These are phyloP conservation scores for Aegilops longissima DNA, from an alignment of 176 grass and related monocot species.

Conservation along the genomic window DNA sequence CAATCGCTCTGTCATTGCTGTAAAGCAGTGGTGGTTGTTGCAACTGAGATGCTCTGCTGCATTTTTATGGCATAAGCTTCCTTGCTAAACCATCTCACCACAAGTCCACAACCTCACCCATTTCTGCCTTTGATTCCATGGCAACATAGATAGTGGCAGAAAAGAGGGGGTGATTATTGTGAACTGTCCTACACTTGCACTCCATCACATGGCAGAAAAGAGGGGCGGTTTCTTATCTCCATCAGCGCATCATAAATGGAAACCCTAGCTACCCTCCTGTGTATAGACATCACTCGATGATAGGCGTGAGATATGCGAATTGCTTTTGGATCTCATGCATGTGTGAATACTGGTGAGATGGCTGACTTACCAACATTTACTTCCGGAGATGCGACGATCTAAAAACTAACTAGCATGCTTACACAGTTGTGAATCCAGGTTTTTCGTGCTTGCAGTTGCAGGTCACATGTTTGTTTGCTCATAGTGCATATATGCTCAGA, in stretches of 20 bases:
- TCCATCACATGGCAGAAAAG: conserved; percentile 5
- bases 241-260: conserved; percentile 40
- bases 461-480: conserved; percentile 1
- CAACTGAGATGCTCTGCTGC: neutral
- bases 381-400: conserved; percentile 22
- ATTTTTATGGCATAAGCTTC: neutral
- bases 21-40: neutral
- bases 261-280: conserved; percentile 12
- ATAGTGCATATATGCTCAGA: conserved; percentile 4
- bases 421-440: conserved; percentile 40
- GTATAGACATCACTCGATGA: neutral
- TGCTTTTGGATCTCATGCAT: neutral
- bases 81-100: neutral
- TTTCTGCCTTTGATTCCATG: neutral
- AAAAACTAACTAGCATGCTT: conserved; percentile 55
- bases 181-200: neutral
- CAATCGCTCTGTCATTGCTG: conserved; percentile 18
- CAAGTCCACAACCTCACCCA: neutral
- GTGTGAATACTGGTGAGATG: conserved; percentile 22
- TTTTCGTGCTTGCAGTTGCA: conserved; percentile 26
- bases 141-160: neutral
- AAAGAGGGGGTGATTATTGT: neutral
- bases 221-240: conserved; percentile 44
- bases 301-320: neutral
- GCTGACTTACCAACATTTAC: conserved; percentile 17